phyloP scores from a whole-genome alignment of 148 eudicot genomes.

The Dianthus caryophyllus region DNA sequence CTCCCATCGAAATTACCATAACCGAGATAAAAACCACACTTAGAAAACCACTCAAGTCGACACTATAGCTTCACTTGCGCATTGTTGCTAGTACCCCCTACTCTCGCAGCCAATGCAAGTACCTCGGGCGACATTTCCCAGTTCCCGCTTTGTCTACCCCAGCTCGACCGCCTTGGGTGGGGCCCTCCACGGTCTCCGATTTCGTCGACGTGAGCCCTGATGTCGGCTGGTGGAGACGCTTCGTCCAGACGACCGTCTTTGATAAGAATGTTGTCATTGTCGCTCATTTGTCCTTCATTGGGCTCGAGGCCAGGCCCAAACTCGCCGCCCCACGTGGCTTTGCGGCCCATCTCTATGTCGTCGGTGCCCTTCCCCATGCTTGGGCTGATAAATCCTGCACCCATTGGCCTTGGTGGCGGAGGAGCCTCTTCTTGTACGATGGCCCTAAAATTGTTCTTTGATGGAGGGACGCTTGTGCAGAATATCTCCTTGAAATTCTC shows the following conservation, averaged over 20 bases:
- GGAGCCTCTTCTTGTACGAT: conserved; percentile 62
- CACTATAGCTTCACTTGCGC: conserved; percentile 22
- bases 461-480: conserved; percentile 50
- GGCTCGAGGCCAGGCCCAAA: conserved; percentile 57
- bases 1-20: conserved; percentile 8
- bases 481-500: conserved; percentile 83
- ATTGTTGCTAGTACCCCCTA: conserved; percentile 47
- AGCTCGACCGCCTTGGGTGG: conserved; percentile 69
- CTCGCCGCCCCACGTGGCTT: conserved; percentile 94
- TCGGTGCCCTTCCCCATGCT: conserved; percentile 86
- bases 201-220: conserved; percentile 73
- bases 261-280: conserved; percentile 49
- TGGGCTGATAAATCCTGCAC: conserved; percentile 83
- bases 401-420: conserved; percentile 42
- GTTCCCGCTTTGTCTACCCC: conserved; percentile 94
- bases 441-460: conserved; percentile 80
- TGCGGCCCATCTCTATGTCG: conserved; percentile 95
- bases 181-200: conserved; percentile 56
- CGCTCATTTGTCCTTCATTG: conserved; percentile 51
- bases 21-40: conserved; percentile 11
- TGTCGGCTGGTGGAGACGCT: conserved; percentile 68
- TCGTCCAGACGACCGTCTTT: conserved; percentile 58
- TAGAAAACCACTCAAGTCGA: neutral
- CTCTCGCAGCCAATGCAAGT: conserved; percentile 72
- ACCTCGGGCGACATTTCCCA: conserved; percentile 99